Base-by-base conservation (phyloP, 768 basidiomycete genomes). In the Rubroboletus pulcherrimus region DNA sequence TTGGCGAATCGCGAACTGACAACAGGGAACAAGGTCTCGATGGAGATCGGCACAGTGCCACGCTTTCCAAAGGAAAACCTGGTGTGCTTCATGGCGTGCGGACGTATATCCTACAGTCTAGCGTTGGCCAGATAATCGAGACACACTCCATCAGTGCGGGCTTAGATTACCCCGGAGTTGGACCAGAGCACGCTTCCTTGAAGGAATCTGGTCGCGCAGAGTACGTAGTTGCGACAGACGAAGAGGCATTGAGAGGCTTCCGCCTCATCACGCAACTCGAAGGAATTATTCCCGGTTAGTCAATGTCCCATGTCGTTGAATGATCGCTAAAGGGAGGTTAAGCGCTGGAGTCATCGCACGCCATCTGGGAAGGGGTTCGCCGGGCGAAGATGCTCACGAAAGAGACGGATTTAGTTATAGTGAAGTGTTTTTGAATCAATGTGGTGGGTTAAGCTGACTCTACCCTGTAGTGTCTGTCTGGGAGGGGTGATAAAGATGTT, bases 141-240 rank as follows among this genome's bases (percentile, higher is more conserved):
- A 98, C 96, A 9, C 94, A 98, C 73, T 97, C 95, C 5, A 88
- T 99, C 73, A 95, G 92, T 63, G 96, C 95, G 47, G 94, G 95
- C 19, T 77, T 97, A 42, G 94, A 98, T 73, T 98, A 98, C 73
- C 94, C 94, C 26, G 94, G 94, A 59, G 96, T 99, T 47, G 97
- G 97, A 21, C 97, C 97, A 9, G 97, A 99, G 72, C 97, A 98
- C 68, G 89, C 96, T 44, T 97, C 91, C 89, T 77, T 99, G 68
- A 98, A 98, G 73, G 94, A 98, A 67, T 89, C 87, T 4, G 90
- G 90, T 17, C 80, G 97, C 56, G 97, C 93, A 0, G 93, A 97
- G 67, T 99, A 98, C 69, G 84, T 91, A 19, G 86, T 81, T 14
- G 96, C 95, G 9, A 97, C 91, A 5, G 97, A 99, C 66, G 93